Evolutionary conservation across 176 grass and related monocot species (phyloP).

Genomic region (Carex kokanica): DNA sequence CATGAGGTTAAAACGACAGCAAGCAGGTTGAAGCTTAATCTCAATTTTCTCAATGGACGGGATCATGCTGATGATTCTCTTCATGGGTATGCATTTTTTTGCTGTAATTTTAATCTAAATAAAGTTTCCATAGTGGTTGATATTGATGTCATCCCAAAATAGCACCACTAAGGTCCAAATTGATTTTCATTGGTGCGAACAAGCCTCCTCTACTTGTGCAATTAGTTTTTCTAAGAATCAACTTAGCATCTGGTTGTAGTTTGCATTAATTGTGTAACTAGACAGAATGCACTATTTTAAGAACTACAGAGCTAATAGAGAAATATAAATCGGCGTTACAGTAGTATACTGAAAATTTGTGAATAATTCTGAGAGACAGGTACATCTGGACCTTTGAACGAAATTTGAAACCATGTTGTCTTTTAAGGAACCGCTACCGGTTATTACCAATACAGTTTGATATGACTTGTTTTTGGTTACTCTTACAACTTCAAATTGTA

Average conservation of each 20-base stretch:
- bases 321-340: neutral
- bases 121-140: neutral
- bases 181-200: neutral
- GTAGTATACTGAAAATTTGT: neutral
- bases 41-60: constrained; percentile 82
- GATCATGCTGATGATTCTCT: constrained; percentile 93
- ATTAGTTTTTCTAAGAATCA: neutral
- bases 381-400: neutral
- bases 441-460: neutral
- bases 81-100: constrained; percentile 53
- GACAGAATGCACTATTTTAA: neutral
- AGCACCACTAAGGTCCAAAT: neutral
- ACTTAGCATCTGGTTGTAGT: neutral
- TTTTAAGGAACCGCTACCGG: neutral
- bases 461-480: neutral
- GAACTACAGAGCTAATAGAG: neutral
- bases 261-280: neutral
- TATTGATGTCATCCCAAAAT: neutral
- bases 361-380: neutral
- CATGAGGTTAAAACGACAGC: constrained; percentile 67
- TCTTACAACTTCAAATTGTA: neutral
- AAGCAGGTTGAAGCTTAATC: constrained; percentile 71
- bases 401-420: neutral
- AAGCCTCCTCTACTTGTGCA: neutral
- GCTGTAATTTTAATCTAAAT: neutral